Percentiles rank a stretch among this genome's conserved stretches.
These are phyloP conservation scores for Colletotrichum sp. DNA, from an alignment of 2,329 filamentous ascomycete genomes.

Conservation along the genomic window DNA sequence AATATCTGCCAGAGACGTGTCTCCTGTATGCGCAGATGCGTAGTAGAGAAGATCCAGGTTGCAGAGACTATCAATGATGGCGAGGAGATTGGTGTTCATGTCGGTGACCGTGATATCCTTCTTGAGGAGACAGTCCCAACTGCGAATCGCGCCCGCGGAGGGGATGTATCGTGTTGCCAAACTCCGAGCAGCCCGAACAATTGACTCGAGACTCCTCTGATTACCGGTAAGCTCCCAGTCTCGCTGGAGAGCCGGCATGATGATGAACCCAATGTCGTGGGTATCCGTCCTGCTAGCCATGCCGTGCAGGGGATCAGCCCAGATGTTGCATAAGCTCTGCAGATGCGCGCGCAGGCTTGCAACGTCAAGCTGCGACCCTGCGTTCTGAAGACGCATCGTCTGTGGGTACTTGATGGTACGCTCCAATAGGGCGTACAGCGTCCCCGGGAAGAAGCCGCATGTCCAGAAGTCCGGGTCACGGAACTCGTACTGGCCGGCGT, in stretches of 20 bases:
- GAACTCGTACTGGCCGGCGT: constrained; percentile 29
- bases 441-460: constrained; percentile 46
- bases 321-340: constrained; percentile 28
- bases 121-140: constrained; percentile 47
- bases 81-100: constrained; percentile 34
- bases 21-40: constrained; percentile 35
- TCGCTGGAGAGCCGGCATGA: constrained; percentile 49
- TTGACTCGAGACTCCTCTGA: constrained; percentile 38
- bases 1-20: constrained; percentile 33
- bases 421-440: constrained; percentile 39
- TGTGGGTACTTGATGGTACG: constrained; percentile 33
- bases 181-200: constrained; percentile 47
- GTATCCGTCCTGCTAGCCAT: constrained; percentile 52
- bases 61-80: constrained; percentile 49
- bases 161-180: constrained; percentile 47
- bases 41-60: constrained; percentile 45
- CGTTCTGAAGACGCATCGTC: background rate
- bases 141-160: constrained; percentile 47
- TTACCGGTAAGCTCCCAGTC: constrained; percentile 52
- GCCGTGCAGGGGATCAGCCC: constrained; percentile 38
- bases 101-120: constrained; percentile 30
- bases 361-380: background rate
- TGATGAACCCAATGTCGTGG: constrained; percentile 60
- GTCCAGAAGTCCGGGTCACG: constrained; percentile 44
- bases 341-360: background rate